Evolutionary conservation across 768 basidiomycete species (phyloP).

Genomic region (Mycena epipterygia): DNA sequence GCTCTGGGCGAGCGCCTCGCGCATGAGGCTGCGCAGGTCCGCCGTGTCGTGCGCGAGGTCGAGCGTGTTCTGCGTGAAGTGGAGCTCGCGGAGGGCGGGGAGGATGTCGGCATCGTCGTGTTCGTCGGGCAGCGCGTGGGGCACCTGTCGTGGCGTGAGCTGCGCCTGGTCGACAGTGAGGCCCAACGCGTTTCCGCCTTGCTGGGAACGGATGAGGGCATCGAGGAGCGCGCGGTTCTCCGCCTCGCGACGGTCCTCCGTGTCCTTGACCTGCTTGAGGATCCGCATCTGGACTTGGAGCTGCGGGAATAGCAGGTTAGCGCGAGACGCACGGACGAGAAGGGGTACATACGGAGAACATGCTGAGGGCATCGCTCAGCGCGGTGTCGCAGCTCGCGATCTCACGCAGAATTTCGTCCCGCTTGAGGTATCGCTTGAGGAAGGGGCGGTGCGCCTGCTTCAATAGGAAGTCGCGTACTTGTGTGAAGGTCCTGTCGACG

Average conservation of each 20-base stretch:
- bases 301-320: slow-evolving; percentile 43
- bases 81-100: slow-evolving; percentile 41
- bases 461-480: slow-evolving; percentile 60
- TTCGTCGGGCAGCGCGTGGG: not conserved
- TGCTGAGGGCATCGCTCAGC: slow-evolving; percentile 64
- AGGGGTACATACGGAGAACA: slow-evolving; percentile 60
- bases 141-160: slow-evolving; percentile 21
- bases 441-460: slow-evolving; percentile 72
- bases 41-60: slow-evolving; percentile 68
- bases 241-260: slow-evolving; percentile 49
- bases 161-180: slow-evolving; percentile 21
- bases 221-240: slow-evolving; percentile 55
- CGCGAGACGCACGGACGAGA: slow-evolving; percentile 25
- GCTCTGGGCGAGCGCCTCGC: slow-evolving; percentile 65
- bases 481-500: slow-evolving; percentile 42
- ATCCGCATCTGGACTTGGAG: slow-evolving; percentile 67
- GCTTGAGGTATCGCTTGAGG: slow-evolving; percentile 75
- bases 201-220: slow-evolving; percentile 38
- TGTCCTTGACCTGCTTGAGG: slow-evolving; percentile 61
- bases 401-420: slow-evolving; percentile 67
- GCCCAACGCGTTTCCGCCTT: slow-evolving; percentile 20
- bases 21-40: slow-evolving; percentile 72
- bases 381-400: slow-evolving; percentile 66
- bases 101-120: slow-evolving; percentile 26
- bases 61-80: slow-evolving; percentile 55